Base-by-base conservation (phyloP, 2,329 filamentous ascomycete genomes). In the Pseudonectria buxi region DNA sequence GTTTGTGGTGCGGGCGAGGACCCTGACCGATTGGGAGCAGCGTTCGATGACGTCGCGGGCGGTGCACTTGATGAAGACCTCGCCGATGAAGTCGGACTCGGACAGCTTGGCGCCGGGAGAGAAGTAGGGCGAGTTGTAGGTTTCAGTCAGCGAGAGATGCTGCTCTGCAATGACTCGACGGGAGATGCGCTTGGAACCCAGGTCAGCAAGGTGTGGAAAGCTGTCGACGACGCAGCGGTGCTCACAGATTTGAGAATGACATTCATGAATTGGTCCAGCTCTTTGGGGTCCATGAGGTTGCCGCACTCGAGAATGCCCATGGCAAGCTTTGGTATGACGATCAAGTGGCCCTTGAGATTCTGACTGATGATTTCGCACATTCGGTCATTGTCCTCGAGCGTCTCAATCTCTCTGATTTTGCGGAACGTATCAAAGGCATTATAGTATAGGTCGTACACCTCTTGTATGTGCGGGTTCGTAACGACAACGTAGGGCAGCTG, bases 361-460 rank as follows among this genome's bases (percentile, higher is more conserved):
- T 79, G 70, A 40, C 81, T 77, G 40, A 98, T 80, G 38, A 87
- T 69, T 36, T 84, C 75, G 67, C 92, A 98, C 50, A 94, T 83
- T 28, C 63, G 68, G 47, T 95, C 88, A 58, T 98, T 98, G 53
- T 96, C 90, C 24, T 94, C 84, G 25, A 95, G 65, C 0, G 79
- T 84, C 53, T 83, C 82, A 49, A 98, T 80, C 55, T 95, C 87
- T 33, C 81, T 81, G 27, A 95, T 71, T 47, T 83, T 83, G 31
- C 92, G 84, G 45, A 96, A 84, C 35, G 72, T 80, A 58, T 98
- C 92, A 53, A 98, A 98, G n/a, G 92, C 90, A 47, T 81, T 81
- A 64, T 95, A 94, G 68, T 98, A 98, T 6, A 95, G 74, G 58
- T 96, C 87, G 64, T 98, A 98, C 24, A 96, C 92, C 47, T 94